These are phyloP conservation scores for Omphalotus guepiniiformis DNA, from an alignment of 768 basidiomycete species.

Conservation along the genomic window DNA sequence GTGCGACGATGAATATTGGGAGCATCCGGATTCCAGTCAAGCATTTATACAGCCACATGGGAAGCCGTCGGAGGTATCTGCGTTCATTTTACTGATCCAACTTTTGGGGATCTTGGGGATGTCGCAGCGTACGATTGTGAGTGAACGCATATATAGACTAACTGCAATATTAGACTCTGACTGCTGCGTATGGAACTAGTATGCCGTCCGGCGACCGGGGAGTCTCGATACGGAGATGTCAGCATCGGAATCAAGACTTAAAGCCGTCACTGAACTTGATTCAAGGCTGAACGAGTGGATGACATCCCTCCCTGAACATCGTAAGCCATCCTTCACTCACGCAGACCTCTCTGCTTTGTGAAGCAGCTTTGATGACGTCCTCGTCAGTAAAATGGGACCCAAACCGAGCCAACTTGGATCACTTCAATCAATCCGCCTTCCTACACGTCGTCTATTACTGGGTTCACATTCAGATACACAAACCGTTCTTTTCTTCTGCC, in stretches of 20 bases:
- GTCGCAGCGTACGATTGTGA: constrained; percentile 47
- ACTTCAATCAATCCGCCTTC: constrained; percentile 35
- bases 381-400: constrained; percentile 21
- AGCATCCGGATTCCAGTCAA: constrained; percentile 33
- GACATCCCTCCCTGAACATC: constrained; percentile 51
- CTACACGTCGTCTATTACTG: constrained; percentile 39
- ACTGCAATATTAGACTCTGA: not conserved
- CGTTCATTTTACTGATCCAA: constrained; percentile 41
- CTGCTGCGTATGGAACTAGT: constrained; percentile 24
- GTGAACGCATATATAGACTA: constrained; percentile 13
- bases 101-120: constrained; percentile 48
- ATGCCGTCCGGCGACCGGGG: constrained; percentile 10
- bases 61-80: constrained; percentile 40
- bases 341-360: not conserved
- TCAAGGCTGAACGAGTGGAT: constrained; percentile 61
- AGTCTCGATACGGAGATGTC: constrained; percentile 1
- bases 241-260: constrained; percentile 46
- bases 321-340: constrained; percentile 30
- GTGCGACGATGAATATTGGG: constrained; percentile 69
- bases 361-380: not conserved
- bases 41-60: constrained; percentile 52
- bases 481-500: constrained; percentile 38
- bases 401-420: constrained; percentile 20
- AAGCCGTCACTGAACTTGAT: constrained; percentile 58
- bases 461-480: constrained; percentile 41